Evolutionary conservation across 495 filamentous ascomycete genomes (phyloP).

Genomic region (Neurospora sp.): DNA sequence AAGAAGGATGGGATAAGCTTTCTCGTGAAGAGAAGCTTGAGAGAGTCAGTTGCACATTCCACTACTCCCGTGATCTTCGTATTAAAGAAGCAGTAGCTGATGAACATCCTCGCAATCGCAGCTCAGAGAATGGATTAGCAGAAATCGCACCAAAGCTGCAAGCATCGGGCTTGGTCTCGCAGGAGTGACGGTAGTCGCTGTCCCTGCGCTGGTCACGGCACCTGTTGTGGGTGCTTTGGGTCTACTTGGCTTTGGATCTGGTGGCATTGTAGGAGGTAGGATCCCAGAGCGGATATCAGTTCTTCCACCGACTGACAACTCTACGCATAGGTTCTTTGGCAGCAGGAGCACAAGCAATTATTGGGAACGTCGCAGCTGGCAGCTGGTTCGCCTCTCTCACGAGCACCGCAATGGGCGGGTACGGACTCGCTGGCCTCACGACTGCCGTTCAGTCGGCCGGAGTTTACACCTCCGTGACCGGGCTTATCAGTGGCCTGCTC

Average conservation of each 20-base stretch:
- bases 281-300: neutral
- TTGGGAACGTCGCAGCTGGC: neutral
- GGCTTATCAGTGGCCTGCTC: neutral
- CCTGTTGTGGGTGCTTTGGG: neutral
- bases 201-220: neutral
- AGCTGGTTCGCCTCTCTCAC: neutral
- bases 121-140: neutral
- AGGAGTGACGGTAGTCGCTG: neutral
- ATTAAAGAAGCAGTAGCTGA: neutral
- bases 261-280: slow-evolving; percentile 6
- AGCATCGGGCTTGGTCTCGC: neutral
- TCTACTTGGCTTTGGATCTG: neutral
- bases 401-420: neutral
- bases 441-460: neutral
- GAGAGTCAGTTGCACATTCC: neutral
- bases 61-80: accelerated
- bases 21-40: neutral
- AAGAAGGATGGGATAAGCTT: neutral
- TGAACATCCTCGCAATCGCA: neutral
- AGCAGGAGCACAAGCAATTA: neutral
- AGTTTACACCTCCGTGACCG: neutral
- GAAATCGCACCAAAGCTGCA: neutral
- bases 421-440: neutral
- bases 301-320: neutral
- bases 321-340: neutral